phyloP scores from a whole-genome alignment of 1,139 yeast genomes.

The Meyerozyma guilliermondii region DNA sequence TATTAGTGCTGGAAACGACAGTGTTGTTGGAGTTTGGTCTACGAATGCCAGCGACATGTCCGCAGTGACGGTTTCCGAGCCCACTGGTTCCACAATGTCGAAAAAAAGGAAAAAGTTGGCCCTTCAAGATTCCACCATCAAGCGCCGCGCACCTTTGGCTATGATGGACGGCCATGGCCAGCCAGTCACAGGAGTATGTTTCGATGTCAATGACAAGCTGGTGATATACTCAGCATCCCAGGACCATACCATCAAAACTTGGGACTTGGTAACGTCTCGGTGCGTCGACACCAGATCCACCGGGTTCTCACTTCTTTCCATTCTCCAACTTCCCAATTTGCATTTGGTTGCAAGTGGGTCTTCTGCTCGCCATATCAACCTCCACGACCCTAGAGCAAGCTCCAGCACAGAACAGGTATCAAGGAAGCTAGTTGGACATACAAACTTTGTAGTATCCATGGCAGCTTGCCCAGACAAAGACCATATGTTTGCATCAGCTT shows the following conservation, averaged over 20 bases:
- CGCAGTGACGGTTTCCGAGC: conserved; percentile 57
- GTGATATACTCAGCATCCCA: conserved; percentile 94
- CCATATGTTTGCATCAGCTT: conserved; percentile 80
- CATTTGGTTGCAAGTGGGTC: conserved; percentile 87
- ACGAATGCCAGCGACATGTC: conserved; percentile 81
- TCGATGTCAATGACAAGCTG: conserved; percentile 65
- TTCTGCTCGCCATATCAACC: conserved; percentile 88
- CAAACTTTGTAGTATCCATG: conserved; percentile 81
- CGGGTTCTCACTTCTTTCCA: conserved; percentile 77
- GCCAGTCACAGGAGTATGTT: conserved; percentile 81
- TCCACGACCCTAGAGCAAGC: conserved; percentile 78
- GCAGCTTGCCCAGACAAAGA: conserved; percentile 70
- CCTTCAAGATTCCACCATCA: conserved; percentile 66
- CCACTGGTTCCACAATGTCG: conserved; percentile 68
- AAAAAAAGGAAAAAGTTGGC: conserved; percentile 85
- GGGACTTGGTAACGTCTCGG: conserved; percentile 86
- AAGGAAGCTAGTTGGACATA: conserved; percentile 79
- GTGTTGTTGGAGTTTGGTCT: conserved; percentile 84
- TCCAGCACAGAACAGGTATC: conserved; percentile 38
- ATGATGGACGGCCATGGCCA: conserved; percentile 75
- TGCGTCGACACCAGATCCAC: conserved; percentile 86
- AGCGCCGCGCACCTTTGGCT: conserved; percentile 77
- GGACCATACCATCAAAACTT: conserved; percentile 90
- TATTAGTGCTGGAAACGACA: conserved; percentile 81
- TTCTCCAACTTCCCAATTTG: conserved; percentile 60